A percentile compares a stretch with the other conserved stretches of the same genome.
phyloP scores from a whole-genome alignment of 192 early-diverging fungal genomes.

The Pilaira anomala region DNA sequence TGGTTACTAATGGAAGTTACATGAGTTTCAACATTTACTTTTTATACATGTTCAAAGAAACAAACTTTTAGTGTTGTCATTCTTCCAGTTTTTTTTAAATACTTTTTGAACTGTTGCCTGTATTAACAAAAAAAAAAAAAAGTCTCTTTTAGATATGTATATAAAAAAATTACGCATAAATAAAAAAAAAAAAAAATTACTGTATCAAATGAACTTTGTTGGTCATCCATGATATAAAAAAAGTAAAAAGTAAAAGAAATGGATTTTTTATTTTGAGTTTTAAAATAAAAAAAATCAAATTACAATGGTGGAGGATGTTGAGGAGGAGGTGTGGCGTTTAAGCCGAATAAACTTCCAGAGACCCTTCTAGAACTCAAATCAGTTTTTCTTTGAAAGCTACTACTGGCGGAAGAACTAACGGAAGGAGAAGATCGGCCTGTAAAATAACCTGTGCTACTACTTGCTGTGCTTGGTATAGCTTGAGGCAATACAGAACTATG shows the following conservation, averaged over 20 bases:
- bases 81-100: neutral
- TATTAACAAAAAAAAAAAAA: neutral
- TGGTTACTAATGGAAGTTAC: neutral
- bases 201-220: neutral
- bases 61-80: neutral
- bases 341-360: constrained; percentile 22
- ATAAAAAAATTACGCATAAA: too few species aligned
- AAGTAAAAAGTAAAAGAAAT: too few species aligned
- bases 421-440: too few species aligned
- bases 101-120: neutral
- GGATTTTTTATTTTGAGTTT: too few species aligned
- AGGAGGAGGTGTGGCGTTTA: constrained; percentile 10
- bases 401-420: too few species aligned
- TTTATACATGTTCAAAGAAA: neutral
- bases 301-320: too few species aligned
- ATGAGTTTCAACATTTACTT: neutral
- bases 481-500: too few species aligned
- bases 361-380: constrained; percentile 17
- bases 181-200: neutral
- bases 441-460: too few species aligned
- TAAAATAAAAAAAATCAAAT: too few species aligned
- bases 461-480: too few species aligned
- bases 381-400: neutral
- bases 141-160: too few species aligned
- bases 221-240: too few species aligned